Base-by-base conservation (phyloP, 164 flowering plant genomes). In the Vitis amurensis region DNA sequence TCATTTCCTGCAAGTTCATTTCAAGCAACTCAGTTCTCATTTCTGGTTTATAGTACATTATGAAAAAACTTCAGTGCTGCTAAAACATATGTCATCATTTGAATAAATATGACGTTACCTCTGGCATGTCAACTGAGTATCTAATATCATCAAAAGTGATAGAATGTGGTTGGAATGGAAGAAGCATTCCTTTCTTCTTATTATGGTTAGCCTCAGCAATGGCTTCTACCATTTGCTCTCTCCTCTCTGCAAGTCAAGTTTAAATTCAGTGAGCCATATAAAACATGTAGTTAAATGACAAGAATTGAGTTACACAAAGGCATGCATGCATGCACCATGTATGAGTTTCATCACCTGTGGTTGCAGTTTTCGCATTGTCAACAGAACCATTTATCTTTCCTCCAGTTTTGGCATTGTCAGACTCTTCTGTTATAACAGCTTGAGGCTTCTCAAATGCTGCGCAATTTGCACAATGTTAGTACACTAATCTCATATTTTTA, bases 151-250 rank as follows among this genome's bases (percentile, higher is more conserved):
- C 87, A 47, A 91, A 91, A 37, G 89, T 80, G 69, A 89, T 70
- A 8, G 85, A 83, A 63, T 78, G 85, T 8, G 83, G 94, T 61
- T 82, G 67, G 72, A 91, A 89, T 55, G 94, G 94, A 67, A 91
- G 90, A 72, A 86, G 80, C 91, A 91, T 89, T 62, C 72, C 76
- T 57, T 50, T 68, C n/a, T 44, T 27, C 61, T 61, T 74, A 31
- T 61, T 74, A 37, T 23, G 73, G 9, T 19, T 53, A 12, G 58
- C 70, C 48, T 53, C 61, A 8, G 3, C n/a, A 16, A 9, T 50
- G 10, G 49, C 12, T 55, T 72, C 64, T 14, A 27, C 9, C 31
- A 67, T 55, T 13, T 65, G 61, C 44, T 63, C 71, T 48, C 31
- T 57, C 13, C 44, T 67, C 11, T 59, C 67, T 52, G 66, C 55